These are phyloP conservation scores for Ambrosiella beaveri DNA, from an alignment of 2,329 filamentous ascomycete genomes.

Conservation along the genomic window DNA sequence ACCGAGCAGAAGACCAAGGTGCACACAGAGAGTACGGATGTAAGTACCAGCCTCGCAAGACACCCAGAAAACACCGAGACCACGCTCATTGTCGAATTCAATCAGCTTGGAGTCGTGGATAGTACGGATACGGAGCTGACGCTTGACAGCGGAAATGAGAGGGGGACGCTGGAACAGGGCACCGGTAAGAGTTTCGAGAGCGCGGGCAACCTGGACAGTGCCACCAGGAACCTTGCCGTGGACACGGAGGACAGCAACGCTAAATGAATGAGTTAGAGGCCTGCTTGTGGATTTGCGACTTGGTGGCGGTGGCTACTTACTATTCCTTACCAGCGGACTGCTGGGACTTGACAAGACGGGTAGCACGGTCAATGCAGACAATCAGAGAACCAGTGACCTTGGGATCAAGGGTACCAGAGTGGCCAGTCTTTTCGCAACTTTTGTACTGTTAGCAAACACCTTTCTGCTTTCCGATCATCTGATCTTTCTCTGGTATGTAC, in stretches of 20 bases:
- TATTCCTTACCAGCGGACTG: conserved; percentile 99
- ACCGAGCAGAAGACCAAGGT: conserved; percentile 58
- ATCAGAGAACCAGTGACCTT: conserved; percentile 95
- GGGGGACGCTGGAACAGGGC: conserved; percentile 69
- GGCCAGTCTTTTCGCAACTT: conserved; percentile 72
- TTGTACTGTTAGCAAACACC: conserved; percentile 2
- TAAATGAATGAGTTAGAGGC: conserved; percentile 1
- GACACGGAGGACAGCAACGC: conserved; percentile 77
- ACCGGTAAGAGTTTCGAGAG: conserved; percentile 88
- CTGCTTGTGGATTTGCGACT: too few species aligned
- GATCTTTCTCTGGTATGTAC: conserved; percentile 15
- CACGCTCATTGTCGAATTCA: conserved; percentile 96
- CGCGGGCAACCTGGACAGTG: conserved; percentile 79
- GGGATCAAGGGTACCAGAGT: conserved; percentile 94
- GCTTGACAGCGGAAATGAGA: conserved; percentile 95
- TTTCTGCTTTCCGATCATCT: not conserved
- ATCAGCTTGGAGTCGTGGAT: conserved; percentile 94
- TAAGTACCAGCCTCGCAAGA: conserved; percentile 95
- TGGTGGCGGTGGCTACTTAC: conserved; percentile 6
- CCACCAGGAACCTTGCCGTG: conserved; percentile 92
- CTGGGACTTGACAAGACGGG: conserved; percentile 94
- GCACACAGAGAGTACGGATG: conserved; percentile 94
- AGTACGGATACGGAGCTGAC: conserved; percentile 92
- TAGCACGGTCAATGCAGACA: conserved; percentile 90
- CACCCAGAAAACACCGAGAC: conserved; percentile 97